Evolutionary conservation across 106 monocot species (phyloP).

Genomic region (Phalaenopsis equestris): DNA sequence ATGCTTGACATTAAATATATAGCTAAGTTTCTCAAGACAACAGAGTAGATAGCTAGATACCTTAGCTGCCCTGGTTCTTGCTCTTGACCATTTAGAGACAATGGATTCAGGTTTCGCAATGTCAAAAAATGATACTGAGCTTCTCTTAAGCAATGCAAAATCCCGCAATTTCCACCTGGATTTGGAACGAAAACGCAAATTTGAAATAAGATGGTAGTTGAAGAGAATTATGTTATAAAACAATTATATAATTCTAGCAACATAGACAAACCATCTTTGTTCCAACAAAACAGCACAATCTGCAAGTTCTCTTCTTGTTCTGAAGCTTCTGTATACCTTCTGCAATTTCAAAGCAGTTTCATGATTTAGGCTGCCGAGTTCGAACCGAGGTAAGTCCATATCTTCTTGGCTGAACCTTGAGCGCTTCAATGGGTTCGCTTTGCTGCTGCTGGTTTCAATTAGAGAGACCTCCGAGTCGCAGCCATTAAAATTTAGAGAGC

Average conservation of each 20-base stretch:
- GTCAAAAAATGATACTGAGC: slow-evolving; percentile 68
- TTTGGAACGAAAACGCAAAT: background rate
- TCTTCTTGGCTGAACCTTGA: slow-evolving; percentile 13
- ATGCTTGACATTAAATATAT: background rate
- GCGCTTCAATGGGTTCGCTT: background rate
- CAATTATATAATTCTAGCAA: background rate
- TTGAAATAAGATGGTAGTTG: background rate
- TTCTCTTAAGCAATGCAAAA: slow-evolving; percentile 59
- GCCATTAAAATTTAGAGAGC: slow-evolving; percentile 37
- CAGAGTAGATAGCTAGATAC: slow-evolving; percentile 12
- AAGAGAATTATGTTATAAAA: background rate
- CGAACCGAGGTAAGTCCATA: background rate
- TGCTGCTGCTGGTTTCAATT: background rate
- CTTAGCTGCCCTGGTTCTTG: slow-evolving; percentile 75
- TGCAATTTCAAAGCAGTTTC: slow-evolving; percentile 72
- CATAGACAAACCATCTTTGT: slow-evolving; percentile 50
- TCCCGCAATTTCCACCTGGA: slow-evolving; percentile 72
- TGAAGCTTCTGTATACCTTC: slow-evolving; percentile 90
- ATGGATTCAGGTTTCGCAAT: slow-evolving; percentile 51
- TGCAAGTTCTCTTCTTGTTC: slow-evolving; percentile 84
- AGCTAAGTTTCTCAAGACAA: too few species aligned
- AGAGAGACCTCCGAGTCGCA: slow-evolving; percentile 27
- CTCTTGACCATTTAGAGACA: slow-evolving; percentile 69
- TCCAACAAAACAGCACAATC: slow-evolving; percentile 91
- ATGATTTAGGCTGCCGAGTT: slow-evolving; percentile 26